Evolutionary conservation across 176 grass and related monocot species (phyloP).

Genomic region (Tillandsia fasciculata): DNA sequence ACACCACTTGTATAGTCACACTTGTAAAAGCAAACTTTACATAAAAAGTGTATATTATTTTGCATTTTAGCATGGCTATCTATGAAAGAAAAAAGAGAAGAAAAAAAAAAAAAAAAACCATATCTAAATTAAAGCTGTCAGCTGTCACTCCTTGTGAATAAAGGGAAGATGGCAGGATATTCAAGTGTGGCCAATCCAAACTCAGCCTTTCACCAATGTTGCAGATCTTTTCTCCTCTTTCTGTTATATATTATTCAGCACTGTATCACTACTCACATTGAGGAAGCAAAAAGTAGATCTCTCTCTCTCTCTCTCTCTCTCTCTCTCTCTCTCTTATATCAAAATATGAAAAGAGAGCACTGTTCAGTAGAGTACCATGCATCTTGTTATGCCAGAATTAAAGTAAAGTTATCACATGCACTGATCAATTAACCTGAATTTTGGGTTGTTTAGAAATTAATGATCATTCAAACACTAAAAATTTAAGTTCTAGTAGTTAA

Average conservation of each 20-base stretch:
- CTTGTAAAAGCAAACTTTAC: no score
- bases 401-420: no score
- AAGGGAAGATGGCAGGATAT: not conserved
- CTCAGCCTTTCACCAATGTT: not conserved
- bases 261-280: not conserved
- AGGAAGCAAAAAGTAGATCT: not conserved
- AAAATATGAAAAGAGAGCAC: no score
- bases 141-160: conserved; percentile 3
- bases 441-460: no score
- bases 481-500: no score
- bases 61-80: not conserved
- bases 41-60: not conserved
- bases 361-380: no score
- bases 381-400: no score
- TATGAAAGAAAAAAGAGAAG: not conserved
- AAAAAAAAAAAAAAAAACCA: not conserved
- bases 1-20: no score
- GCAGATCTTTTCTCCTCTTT: not conserved
- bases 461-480: no score
- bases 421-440: no score
- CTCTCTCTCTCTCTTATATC: not conserved
- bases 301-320: not conserved
- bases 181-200: not conserved
- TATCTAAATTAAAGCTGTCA: not conserved
- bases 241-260: not conserved